Evolutionary conservation across 345 rosid genomes (phyloP), one percentile per base, ranked within the genome.

Genomic region (Acer saccharum): DNA sequence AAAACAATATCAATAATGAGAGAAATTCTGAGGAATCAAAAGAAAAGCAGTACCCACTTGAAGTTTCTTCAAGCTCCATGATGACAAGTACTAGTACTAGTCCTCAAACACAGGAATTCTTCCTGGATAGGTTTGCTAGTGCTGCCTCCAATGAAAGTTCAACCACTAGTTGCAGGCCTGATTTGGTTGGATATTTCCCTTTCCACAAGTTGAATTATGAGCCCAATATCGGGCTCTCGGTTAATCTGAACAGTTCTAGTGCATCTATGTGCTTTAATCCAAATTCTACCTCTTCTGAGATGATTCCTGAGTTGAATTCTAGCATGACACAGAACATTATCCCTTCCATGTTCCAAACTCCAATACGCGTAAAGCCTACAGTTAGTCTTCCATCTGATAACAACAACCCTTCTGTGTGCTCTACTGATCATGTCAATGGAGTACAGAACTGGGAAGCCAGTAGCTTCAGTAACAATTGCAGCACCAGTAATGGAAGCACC

Each of bases 191-290:
- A 17, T 87, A 80, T 85, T 87, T 90, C 69, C 83, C 91, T 68
- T 84, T 87, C 60, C 97, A 88, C 80, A 90, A 90, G 79, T 71
- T 88, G 82, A 85, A 82, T 76, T 89, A 84, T 77, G 84, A 73
- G 52, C 83, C 86, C 67, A 77, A 72, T 77, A 71, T 80, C 18
- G 88, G 89, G 23, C 81, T 83, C 73, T 80, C 90, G 1, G 69
- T 72, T 35, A 84, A 83, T 60, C 58, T 4, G 58, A 54, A 54
- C 17, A 54, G 58, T 54, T 16, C 58, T 54, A 61, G 85, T 64
- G 57, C 85, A 41, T 61, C 84, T 2, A 77, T 86, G 61, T 86
- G 84, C 73, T 80, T 85, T 68, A 88, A 84, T 74, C 76, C 86
- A 16, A 79, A 71, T 81, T 75, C 86, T 71, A 69, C 35, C 67